phyloP scores from a whole-genome alignment of 805 yeast genomes.

The Zygoascus ofunaensis region DNA sequence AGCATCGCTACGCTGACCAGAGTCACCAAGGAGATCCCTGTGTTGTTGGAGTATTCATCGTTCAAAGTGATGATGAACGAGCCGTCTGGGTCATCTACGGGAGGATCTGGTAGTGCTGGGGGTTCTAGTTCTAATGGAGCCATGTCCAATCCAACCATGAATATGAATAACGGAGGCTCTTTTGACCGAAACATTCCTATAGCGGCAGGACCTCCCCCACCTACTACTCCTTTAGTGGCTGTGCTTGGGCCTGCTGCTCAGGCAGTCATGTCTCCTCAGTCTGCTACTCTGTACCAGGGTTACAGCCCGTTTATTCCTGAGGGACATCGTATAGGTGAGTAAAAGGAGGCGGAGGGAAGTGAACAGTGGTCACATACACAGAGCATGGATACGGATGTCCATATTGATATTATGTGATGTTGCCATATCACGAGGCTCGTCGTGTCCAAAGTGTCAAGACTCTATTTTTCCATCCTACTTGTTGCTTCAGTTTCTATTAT shows the following conservation, averaged over 20 bases:
- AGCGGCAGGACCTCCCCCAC: slow-evolving; percentile 13
- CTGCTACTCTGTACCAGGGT: slow-evolving; percentile 5
- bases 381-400: no score
- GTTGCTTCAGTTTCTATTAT: no score
- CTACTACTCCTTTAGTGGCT: slow-evolving; percentile 33
- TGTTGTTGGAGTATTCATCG: slow-evolving; percentile 63
- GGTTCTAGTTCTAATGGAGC: neutral
- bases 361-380: no score
- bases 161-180: slow-evolving; percentile 2
- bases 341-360: neutral
- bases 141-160: neutral
- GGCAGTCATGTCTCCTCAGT: slow-evolving; percentile 23
- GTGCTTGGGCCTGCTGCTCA: slow-evolving; percentile 34
- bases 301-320: slow-evolving; percentile 14
- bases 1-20: slow-evolving; percentile 74
- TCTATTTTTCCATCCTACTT: no score
- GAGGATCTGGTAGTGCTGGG: neutral
- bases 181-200: no score
- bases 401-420: no score
- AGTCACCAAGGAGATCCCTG: slow-evolving; percentile 85
- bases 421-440: no score
- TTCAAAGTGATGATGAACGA: slow-evolving; percentile 27
- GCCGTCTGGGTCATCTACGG: slow-evolving; percentile 5
- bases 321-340: slow-evolving; percentile 4
- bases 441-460: no score